Conservation (phyloP, 306 rosid species). For the Vigna trinervia region DNA sequence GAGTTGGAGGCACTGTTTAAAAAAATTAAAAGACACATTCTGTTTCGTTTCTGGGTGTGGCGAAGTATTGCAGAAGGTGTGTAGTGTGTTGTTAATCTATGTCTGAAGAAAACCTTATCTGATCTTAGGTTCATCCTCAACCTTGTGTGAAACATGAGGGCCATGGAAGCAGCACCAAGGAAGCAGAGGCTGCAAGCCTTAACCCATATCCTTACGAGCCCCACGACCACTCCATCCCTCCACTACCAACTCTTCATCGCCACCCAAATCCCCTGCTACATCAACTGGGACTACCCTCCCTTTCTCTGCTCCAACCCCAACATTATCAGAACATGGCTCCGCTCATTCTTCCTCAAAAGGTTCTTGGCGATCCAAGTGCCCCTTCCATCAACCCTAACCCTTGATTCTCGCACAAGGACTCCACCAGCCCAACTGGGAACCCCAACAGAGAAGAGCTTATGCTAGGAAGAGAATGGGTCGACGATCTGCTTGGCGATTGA, state of each 20-base stretch:
- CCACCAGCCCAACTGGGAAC: constrained; percentile 64
- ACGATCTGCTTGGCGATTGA: no score
- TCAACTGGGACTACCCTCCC: constrained; percentile 89
- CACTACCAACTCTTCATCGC: constrained; percentile 76
- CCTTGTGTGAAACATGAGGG: no score
- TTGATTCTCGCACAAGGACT: constrained; percentile 70
- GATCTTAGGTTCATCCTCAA: not conserved
- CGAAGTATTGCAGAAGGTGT: constrained; percentile 56
- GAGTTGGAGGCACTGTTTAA: no score
- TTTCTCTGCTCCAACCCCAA: constrained; percentile 66
- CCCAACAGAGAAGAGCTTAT: constrained; percentile 51
- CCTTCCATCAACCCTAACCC: constrained; percentile 81
- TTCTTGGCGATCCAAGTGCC: constrained; percentile 72
- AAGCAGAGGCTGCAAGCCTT: constrained; percentile 64
- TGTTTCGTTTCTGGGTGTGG: no score
- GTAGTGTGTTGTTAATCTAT: constrained; percentile 57
- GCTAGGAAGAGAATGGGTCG: constrained; percentile 44
- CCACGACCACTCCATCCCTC: constrained; percentile 66
- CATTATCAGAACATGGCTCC: constrained; percentile 60
- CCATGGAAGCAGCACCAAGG: constrained; percentile 65
- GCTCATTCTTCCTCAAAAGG: constrained; percentile 71
- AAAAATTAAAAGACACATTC: no score
- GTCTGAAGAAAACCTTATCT: not conserved
- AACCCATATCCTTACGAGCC: constrained; percentile 77
- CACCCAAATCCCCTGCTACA: constrained; percentile 76